These are phyloP conservation scores for Leccinum olivaceopallidum DNA, from an alignment of 768 basidiomycete genomes.

Conservation along the genomic window DNA sequence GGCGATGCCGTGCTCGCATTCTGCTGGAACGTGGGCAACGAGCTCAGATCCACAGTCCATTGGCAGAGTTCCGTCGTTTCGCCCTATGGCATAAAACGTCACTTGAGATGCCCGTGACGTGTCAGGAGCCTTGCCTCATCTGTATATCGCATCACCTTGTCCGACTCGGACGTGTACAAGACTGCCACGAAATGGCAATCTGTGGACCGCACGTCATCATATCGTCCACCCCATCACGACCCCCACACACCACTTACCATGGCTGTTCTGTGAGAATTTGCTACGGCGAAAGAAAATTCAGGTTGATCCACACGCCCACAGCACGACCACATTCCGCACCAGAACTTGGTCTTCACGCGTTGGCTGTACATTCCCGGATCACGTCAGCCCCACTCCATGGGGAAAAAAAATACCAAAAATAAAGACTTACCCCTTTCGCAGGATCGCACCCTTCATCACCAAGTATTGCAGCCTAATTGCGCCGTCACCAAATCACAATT, in stretches of 20 bases:
- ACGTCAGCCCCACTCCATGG: constrained; percentile 18
- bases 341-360: constrained; percentile 79
- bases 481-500: constrained; percentile 15
- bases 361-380: constrained; percentile 48
- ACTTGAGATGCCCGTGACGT: constrained; percentile 16
- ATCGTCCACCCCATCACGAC: background rate
- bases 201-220: constrained; percentile 28
- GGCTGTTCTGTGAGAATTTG: constrained; percentile 65
- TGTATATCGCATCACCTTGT: constrained; percentile 77
- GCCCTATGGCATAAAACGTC: constrained; percentile 43
- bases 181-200: constrained; percentile 83
- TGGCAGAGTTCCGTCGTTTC: constrained; percentile 75
- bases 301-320: constrained; percentile 6
- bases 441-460: constrained; percentile 82
- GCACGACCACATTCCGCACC: constrained; percentile 45
- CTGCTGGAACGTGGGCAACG: constrained; percentile 76
- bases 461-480: constrained; percentile 75
- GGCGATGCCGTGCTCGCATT: constrained; percentile 57
- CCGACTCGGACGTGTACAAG: constrained; percentile 75
- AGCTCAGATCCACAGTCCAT: constrained; percentile 84
- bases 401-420: constrained; percentile 3
- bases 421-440: constrained; percentile 75
- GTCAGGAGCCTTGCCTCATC: constrained; percentile 56
- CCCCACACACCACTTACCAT: constrained; percentile 37
- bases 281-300: constrained; percentile 36